Evolutionary conservation across 2,329 filamentous ascomycete genomes (phyloP).

Genomic region (Aspergillus viridinutans): DNA sequence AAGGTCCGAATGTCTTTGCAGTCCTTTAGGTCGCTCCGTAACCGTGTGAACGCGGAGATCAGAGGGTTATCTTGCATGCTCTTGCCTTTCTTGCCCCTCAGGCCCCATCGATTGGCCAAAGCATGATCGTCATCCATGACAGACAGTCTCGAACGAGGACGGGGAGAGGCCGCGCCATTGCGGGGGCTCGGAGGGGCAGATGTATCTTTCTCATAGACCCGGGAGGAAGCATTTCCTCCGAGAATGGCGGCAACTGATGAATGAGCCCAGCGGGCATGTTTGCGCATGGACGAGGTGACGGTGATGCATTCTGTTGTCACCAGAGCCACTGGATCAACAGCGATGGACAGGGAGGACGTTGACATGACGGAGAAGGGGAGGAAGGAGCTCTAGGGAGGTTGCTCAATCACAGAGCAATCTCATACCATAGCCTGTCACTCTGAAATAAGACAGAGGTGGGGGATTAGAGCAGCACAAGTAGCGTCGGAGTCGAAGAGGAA

Average conservation of each 20-base stretch:
- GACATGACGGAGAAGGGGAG: conserved; percentile 28
- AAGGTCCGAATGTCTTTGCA: conserved; percentile 88
- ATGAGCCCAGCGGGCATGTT: conserved; percentile 92
- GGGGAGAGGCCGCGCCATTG: conserved; percentile 19
- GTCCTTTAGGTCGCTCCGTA: conserved; percentile 80
- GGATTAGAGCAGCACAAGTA: neutral
- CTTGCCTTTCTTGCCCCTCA: conserved; percentile 91
- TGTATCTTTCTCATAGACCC: conserved; percentile 42
- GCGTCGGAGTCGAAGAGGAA: conserved; percentile 5
- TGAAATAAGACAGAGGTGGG: neutral
- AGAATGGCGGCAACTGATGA: conserved; percentile 95
- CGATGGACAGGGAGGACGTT: conserved; percentile 60
- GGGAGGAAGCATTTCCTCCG: conserved; percentile 59
- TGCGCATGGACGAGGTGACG: conserved; percentile 96
- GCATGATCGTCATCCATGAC: conserved; percentile 40
- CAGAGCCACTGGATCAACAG: conserved; percentile 83
- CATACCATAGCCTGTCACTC: conserved; percentile 16
- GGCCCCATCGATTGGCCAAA: conserved; percentile 81
- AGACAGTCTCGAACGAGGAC: conserved; percentile 17
- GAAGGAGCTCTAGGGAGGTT: conserved; percentile 13
- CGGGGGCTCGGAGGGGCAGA: conserved; percentile 36
- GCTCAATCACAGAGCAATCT: conserved; percentile 12
- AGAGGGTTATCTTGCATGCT: conserved; percentile 97
- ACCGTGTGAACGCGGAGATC: conserved; percentile 87
- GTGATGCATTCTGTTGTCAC: conserved; percentile 99